A percentile compares a stretch with the other conserved stretches of the same genome.
These are phyloP conservation scores for Macroventuria anomochaeta DNA, from an alignment of 2,329 filamentous ascomycete genomes.

Conservation along the genomic window DNA sequence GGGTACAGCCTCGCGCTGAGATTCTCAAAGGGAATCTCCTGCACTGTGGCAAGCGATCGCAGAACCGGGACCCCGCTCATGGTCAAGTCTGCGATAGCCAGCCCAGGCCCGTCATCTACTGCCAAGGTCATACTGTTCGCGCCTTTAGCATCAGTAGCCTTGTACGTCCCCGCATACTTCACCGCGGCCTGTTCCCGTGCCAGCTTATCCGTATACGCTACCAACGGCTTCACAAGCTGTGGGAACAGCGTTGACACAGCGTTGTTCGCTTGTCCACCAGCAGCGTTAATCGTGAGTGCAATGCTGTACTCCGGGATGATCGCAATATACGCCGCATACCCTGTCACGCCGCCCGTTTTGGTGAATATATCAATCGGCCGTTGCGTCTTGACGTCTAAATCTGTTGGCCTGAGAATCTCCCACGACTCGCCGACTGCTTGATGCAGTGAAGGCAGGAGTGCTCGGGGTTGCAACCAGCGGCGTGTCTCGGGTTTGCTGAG, in stretches of 20 bases:
- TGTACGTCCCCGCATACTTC: conserved; percentile 33
- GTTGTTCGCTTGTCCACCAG: conserved; percentile 21
- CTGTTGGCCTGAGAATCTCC: conserved; percentile 35
- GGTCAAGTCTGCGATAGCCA: conserved; percentile 22
- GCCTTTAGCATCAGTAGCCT: background rate
- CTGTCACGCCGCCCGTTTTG: conserved; percentile 33
- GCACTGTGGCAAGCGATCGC: conserved; percentile 18
- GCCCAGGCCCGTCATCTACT: conserved; percentile 32
- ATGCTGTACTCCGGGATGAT: conserved; percentile 36
- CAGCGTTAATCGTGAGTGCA: conserved; percentile 31
- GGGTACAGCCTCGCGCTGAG: conserved; percentile 33
- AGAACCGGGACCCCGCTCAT: conserved; percentile 29
- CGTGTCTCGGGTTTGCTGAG: conserved; percentile 25
- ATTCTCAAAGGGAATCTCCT: conserved; percentile 9
- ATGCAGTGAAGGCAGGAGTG: conserved; percentile 25
- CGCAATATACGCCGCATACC: conserved; percentile 29
- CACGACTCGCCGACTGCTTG: conserved; percentile 37
- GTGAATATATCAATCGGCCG: conserved; percentile 36
- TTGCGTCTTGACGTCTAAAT: conserved; percentile 21
- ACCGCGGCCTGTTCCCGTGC: conserved; percentile 24
- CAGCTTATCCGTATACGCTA: conserved; percentile 31
- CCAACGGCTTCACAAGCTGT: conserved; percentile 17
- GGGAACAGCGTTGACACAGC: conserved; percentile 24
- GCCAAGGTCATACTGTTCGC: conserved; percentile 16
- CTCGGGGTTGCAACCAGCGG: conserved; percentile 33